Evolutionary conservation across 2,329 filamentous ascomycete species (phyloP), one percentile per base, ranked within the genome.

Genomic region (Fusarium circinatum): DNA sequence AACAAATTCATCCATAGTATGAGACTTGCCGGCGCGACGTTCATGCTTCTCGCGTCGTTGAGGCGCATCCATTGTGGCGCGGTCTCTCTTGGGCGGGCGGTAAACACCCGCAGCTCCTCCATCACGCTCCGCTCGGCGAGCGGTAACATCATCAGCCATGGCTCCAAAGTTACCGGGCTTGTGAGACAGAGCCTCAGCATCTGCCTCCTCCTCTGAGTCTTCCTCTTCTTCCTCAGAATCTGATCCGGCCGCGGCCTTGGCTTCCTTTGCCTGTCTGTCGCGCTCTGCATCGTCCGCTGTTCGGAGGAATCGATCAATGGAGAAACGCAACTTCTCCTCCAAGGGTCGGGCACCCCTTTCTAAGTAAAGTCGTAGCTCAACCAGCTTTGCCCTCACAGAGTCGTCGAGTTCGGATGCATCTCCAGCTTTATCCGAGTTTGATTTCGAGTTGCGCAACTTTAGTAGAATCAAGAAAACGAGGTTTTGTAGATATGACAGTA

Each of bases 401-500:
- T 83, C 81, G 55, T 93, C 89, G 52, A 91, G 87, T 2, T 91
- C 82, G 1, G 86, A 83, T 4, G 81, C 77, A 1, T 80, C 76
- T 2, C 85, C 78, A 11, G 61, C 34, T 6, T 75, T 67, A 15
- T 78, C 70, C 5, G 73, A 62, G 30, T 75, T 74, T 1, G 76
- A 62, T 65, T 82, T 84, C 10, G 82, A 74, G 79, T 91, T 90
- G 66, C 94, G 90, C 26, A 98, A 83, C 79, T 97, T 96, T 42
- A 97, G 83, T 4, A 98, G 85, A 49, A 97, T 92, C 45, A 98
- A 85, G 76, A 97, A 97, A 49, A 96, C 94, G 8, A 98, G 90
- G 78, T 98, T 97, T 79, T 99, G 96, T 0, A 99, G 87, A 83
- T 99, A 99, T 8, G 96, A 96, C 44, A 99, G 91, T 24, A 99